A percentile compares a stretch with the other conserved stretches of the same genome.
Evolutionary conservation across 2,329 filamentous ascomycete species (phyloP).

Genomic region (Verticillium albo-atrum): DNA sequence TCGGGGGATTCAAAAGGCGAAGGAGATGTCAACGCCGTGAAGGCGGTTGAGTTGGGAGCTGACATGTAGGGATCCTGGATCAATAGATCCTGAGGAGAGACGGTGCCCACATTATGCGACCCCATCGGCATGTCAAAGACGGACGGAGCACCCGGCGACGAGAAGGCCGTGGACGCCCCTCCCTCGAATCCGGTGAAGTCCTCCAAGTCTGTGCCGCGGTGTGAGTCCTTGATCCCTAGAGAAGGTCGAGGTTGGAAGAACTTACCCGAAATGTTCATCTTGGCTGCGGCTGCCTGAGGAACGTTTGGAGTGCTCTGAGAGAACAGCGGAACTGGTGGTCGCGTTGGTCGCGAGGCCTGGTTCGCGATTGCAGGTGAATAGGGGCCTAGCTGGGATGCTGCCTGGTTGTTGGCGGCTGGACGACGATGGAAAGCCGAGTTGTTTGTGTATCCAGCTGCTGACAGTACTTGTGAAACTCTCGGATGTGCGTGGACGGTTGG

Average conservation of each 20-base stretch:
- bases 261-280: slow-evolving; percentile 57
- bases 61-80: slow-evolving; percentile 67
- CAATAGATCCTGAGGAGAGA: slow-evolving; percentile 79
- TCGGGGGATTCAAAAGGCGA: slow-evolving; percentile 75
- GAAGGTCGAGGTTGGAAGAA: slow-evolving; percentile 10
- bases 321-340: slow-evolving; percentile 71
- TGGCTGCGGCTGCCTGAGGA: slow-evolving; percentile 32
- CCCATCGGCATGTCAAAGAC: slow-evolving; percentile 47
- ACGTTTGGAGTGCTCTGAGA: slow-evolving; percentile 53
- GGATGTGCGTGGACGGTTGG: not conserved
- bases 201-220: slow-evolving; percentile 38
- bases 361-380: not conserved
- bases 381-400: no score
- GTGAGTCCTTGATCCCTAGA: not conserved
- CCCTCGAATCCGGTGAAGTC: slow-evolving; percentile 55
- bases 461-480: not conserved
- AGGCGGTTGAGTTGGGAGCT: slow-evolving; percentile 74
- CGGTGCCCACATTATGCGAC: slow-evolving; percentile 58
- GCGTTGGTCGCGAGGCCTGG: slow-evolving; percentile 20
- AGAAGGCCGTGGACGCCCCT: slow-evolving; percentile 43
- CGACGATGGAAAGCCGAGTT: not conserved
- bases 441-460: not conserved
- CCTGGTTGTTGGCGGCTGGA: not conserved
- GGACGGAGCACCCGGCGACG: slow-evolving; percentile 46
- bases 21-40: slow-evolving; percentile 82